phyloP scores from a whole-genome alignment of 345 rosid genomes.

The Hirschfeldia incana region DNA sequence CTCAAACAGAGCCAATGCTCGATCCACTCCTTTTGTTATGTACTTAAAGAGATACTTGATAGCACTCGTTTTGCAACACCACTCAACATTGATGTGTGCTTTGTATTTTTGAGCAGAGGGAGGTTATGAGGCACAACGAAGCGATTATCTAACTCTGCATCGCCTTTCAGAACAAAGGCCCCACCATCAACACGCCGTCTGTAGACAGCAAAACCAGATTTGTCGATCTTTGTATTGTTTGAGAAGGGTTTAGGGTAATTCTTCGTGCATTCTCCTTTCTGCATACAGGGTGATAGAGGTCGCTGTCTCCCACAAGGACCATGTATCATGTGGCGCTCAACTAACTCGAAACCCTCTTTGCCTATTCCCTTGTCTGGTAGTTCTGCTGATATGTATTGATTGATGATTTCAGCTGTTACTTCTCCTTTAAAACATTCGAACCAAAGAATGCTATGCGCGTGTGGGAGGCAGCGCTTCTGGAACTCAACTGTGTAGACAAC shows the following conservation, averaged over 20 bases:
- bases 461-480: background rate
- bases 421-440: background rate
- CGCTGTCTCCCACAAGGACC: background rate
- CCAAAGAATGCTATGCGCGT: no score
- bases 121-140: background rate
- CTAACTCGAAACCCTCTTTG: background rate
- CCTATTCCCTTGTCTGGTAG: background rate
- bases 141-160: background rate
- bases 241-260: background rate
- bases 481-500: background rate
- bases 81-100: slow-evolving; percentile 3
- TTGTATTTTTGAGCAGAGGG: background rate
- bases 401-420: background rate
- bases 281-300: background rate
- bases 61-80: background rate
- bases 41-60: slow-evolving; percentile 10
- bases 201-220: background rate
- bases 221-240: background rate
- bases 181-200: background rate
- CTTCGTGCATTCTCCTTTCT: background rate
- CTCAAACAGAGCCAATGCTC: background rate
- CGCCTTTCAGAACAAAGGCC: background rate
- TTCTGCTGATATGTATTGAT: background rate
- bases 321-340: background rate
- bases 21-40: background rate